Conservation (phyloP, 495 filamentous ascomycete genomes). For the Xylaria intraflava region DNA sequence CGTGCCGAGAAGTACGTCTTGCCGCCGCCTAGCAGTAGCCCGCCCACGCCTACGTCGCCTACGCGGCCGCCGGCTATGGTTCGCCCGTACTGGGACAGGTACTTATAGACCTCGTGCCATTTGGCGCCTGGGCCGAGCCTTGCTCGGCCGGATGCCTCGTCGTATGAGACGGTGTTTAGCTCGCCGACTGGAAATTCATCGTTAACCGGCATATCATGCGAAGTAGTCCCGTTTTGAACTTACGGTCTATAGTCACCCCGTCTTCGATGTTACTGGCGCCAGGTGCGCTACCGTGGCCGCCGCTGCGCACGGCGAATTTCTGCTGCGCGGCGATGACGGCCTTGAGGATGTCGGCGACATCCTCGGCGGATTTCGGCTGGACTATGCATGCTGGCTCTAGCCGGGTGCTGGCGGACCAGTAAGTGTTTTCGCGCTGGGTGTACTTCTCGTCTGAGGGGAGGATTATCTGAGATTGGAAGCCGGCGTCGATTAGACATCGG, state of each 20-base stretch:
- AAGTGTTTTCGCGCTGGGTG: neutral
- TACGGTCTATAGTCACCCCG: conserved; percentile 50
- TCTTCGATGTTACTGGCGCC: conserved; percentile 44
- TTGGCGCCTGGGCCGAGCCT: conserved; percentile 39
- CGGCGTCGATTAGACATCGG: neutral
- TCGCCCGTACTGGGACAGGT: conserved; percentile 39
- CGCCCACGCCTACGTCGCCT: conserved; percentile 50
- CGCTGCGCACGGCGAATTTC: conserved; percentile 45
- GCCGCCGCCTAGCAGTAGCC: conserved; percentile 52
- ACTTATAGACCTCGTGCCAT: conserved; percentile 51
- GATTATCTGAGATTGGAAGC: neutral
- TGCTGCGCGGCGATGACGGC: conserved; percentile 27
- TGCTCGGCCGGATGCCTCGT: conserved; percentile 26
- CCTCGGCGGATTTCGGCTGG: conserved; percentile 25
- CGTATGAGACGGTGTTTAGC: conserved; percentile 37
- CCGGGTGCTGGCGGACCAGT: neutral
- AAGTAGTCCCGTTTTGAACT: neutral
- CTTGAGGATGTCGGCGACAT: conserved; percentile 35
- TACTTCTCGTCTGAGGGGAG: neutral
- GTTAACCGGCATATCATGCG: neutral
- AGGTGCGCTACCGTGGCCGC: conserved; percentile 46
- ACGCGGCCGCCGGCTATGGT: conserved; percentile 51
- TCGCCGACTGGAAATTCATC: conserved; percentile 23
- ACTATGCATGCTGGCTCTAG: conserved; percentile 36
- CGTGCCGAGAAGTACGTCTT: conserved; percentile 43